phyloP scores from a whole-genome alignment of 139 green algal genomes.

The Asterochloris sp. region DNA sequence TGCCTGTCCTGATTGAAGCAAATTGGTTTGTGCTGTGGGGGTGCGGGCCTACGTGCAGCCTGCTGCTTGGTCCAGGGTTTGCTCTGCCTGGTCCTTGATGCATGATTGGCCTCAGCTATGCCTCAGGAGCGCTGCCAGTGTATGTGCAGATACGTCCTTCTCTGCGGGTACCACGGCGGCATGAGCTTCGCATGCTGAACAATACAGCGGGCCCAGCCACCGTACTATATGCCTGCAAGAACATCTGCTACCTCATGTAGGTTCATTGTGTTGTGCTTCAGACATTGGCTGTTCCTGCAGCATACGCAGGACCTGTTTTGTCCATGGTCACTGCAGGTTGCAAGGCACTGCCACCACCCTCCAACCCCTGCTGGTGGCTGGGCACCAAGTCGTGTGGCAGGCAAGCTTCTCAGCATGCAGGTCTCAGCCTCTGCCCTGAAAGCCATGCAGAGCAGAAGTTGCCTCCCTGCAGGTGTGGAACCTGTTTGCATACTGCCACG shows the following conservation, averaged over 20 bases:
- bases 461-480: conserved; percentile 27
- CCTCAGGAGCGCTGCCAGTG: background rate
- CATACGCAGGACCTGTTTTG: too few species aligned
- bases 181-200: conserved; percentile 19
- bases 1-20: too few species aligned
- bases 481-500: conserved; percentile 47
- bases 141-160: background rate
- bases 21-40: too few species aligned
- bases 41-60: too few species aligned
- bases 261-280: background rate
- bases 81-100: too few species aligned
- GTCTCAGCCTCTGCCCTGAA: too few species aligned
- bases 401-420: too few species aligned
- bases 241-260: conserved; percentile 51
- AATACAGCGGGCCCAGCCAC: conserved; percentile 49
- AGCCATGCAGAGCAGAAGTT: too few species aligned
- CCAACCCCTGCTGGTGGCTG: conserved; percentile 47
- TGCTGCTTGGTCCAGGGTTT: too few species aligned
- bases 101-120: too few species aligned
- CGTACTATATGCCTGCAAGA: conserved; percentile 68
- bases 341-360: conserved; percentile 38
- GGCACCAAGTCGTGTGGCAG: conserved; percentile 58
- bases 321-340: background rate
- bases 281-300: background rate
- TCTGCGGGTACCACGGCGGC: background rate